Base-by-base conservation (phyloP, 176 grass and related monocot genomes). In the Ensete ventricosum region DNA sequence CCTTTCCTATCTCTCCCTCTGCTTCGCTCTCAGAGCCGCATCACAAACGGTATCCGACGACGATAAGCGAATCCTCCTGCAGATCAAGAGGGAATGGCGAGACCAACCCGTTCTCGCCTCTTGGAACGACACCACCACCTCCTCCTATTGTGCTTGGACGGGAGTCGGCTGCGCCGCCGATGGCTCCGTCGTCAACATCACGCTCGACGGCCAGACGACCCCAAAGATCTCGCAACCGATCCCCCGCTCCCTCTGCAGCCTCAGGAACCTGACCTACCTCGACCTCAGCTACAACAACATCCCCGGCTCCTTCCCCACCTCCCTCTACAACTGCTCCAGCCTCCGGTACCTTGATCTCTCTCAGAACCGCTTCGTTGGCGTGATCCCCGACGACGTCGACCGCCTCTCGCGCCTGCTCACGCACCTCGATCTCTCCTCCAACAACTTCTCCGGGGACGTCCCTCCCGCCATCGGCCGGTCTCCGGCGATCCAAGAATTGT, bases 331-430 rank as follows among this genome's bases (percentile, higher is more conserved):
- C 62, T 91, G 86, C 80, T 1, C 50, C 1, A 53, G 67, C 7
- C 89, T 96, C 8, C 73, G 0, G 64, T 34, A 83, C 71, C 80
- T 96, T 24, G 2, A 89, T 52, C n/a, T 96, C 1, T 91, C 88
- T 0, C 0, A 64, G 14, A 96, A 89, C 54, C 74, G 74, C 48
- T 78, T 96, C 69, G 60, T 1, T 16, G 89, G 89, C 12, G 4
- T 54, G n/a, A 72, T 96, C 59, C 92, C 89, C 0, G 34, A 43
- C 0, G 74, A 87, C 77, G 71, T 96, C 75, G 82, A 88, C 81
- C 0, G 0, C 11, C 72, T 96, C 20, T 62, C 74, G 20, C 2
- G 51, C 70, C 82, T 43, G 13, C 68, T 96, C 14, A 78, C 75
- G 21, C 21, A 19, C 19, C 83, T 96, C 1, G 14, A 9, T n/a